Evolutionary conservation across 129 eudicot genomes (phyloP).

Genomic region (Helichrysum umbraculigerum): DNA sequence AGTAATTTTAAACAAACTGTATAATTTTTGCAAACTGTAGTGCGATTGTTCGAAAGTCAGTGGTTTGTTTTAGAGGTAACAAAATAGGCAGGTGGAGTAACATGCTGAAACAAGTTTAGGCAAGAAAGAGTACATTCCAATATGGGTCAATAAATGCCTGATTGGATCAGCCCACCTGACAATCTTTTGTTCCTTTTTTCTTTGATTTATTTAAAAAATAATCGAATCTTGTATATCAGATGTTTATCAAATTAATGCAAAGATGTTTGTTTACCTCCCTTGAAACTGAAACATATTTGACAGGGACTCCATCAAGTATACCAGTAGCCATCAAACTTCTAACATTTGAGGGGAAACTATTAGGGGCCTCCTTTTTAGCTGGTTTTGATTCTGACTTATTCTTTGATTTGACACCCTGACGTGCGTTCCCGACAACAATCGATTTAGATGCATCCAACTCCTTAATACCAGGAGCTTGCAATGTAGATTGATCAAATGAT

Average conservation of each 20-base stretch:
- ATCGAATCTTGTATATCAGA: no score
- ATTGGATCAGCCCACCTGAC: no score
- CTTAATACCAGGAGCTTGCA: conserved; percentile 42
- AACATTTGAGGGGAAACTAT: conserved; percentile 87
- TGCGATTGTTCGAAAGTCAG: neutral
- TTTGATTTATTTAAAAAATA: no score
- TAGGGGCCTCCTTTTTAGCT: conserved; percentile 73
- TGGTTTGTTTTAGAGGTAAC: neutral
- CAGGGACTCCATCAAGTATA: conserved; percentile 84
- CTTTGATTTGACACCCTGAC: conserved; percentile 48
- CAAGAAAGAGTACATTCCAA: no score
- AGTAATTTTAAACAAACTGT: no score
- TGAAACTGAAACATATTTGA: conserved; percentile 64
- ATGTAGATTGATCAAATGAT: conserved; percentile 53
- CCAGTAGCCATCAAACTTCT: conserved; percentile 87
- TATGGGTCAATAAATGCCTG: no score
- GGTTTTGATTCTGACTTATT: conserved; percentile 55
- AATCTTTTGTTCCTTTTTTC: no score
- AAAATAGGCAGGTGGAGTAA: neutral
- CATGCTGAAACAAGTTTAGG: no score
- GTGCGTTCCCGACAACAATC: conserved; percentile 32
- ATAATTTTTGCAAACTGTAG: conserved; percentile 9
- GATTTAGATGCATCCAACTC: conserved; percentile 46
- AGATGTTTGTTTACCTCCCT: conserved; percentile 56
- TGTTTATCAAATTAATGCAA: neutral